A percentile compares a stretch with the other conserved stretches of the same genome.
phyloP scores from a whole-genome alignment of 106 monocot genomes.

The Allium cepa region DNA sequence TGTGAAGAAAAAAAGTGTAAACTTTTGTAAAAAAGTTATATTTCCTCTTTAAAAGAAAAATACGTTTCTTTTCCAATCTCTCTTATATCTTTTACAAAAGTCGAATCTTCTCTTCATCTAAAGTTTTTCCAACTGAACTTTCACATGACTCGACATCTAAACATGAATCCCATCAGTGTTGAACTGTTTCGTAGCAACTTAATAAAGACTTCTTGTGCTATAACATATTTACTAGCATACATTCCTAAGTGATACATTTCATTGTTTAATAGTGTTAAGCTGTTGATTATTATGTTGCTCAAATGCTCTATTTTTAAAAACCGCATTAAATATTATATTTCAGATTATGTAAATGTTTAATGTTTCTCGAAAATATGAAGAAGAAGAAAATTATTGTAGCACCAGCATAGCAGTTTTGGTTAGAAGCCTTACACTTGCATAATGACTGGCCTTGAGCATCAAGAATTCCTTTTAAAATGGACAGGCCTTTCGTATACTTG shows the following conservation, averaged over 20 bases:
- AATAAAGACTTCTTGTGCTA: not conserved
- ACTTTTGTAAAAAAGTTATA: no score
- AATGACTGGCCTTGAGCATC: not conserved
- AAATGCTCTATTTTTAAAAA: not conserved
- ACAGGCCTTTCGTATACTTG: not conserved
- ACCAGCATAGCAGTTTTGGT: not conserved
- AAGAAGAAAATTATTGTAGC: constrained; percentile 1
- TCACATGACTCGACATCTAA: not conserved
- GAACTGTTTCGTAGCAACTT: constrained; percentile 6
- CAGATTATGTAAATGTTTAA: no score
- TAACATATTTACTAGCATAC: not conserved
- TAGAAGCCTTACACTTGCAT: not conserved
- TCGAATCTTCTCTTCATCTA: no score
- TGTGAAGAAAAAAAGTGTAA: no score
- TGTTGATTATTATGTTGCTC: constrained; percentile 6
- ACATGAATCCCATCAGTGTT: constrained; percentile 16
- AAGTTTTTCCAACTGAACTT: no score
- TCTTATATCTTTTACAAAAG: no score
- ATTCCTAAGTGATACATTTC: constrained; percentile 13
- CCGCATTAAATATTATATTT: not conserved
- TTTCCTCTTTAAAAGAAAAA: no score
- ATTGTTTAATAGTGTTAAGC: constrained; percentile 2
- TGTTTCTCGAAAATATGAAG: no score
- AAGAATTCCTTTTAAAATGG: not conserved
- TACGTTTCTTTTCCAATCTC: no score